phyloP scores from a whole-genome alignment of 2,329 filamentous ascomycete genomes.

The Cryphonectria japonica region DNA sequence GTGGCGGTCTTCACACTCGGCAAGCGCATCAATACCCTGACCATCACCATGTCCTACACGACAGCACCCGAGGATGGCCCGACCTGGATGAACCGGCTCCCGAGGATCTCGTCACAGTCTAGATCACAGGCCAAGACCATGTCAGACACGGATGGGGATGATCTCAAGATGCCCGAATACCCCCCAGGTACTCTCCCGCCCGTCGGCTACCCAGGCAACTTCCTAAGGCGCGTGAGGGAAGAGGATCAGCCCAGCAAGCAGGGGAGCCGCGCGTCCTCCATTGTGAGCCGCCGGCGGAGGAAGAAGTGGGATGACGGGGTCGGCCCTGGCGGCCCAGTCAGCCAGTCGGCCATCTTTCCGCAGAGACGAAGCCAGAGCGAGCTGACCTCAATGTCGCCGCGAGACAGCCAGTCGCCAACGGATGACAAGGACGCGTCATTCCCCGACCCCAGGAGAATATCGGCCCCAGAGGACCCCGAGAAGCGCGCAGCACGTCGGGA shows the following conservation, averaged over 20 bases:
- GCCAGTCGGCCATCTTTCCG: slow-evolving; percentile 86
- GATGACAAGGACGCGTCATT: slow-evolving; percentile 35
- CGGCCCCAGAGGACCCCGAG: slow-evolving; percentile 33
- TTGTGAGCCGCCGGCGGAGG: slow-evolving; percentile 63
- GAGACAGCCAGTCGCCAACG: slow-evolving; percentile 28
- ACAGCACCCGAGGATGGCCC: slow-evolving; percentile 85
- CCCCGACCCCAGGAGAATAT: slow-evolving; percentile 30
- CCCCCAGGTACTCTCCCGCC: slow-evolving; percentile 75
- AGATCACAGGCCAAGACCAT: slow-evolving; percentile 84
- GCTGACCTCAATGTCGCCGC: slow-evolving; percentile 29
- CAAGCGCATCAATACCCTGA: slow-evolving; percentile 96
- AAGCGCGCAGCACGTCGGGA: slow-evolving; percentile 31
- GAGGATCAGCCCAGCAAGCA: slow-evolving; percentile 63
- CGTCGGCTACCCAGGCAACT: slow-evolving; percentile 72
- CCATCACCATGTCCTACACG: slow-evolving; percentile 95
- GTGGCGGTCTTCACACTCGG: slow-evolving; percentile 96
- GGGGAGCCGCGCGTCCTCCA: slow-evolving; percentile 63
- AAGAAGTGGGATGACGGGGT: slow-evolving; percentile 73
- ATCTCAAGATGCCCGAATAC: slow-evolving; percentile 61
- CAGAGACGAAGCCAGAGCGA: slow-evolving; percentile 44
- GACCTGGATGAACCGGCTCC: slow-evolving; percentile 93
- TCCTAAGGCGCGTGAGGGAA: slow-evolving; percentile 81
- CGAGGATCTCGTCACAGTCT: slow-evolving; percentile 67
- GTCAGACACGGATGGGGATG: slow-evolving; percentile 75
- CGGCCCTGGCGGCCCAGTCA: slow-evolving; percentile 84